These are phyloP conservation scores for Sonneratia alba DNA, from an alignment of 345 rosid genomes.

Conservation along the genomic window DNA sequence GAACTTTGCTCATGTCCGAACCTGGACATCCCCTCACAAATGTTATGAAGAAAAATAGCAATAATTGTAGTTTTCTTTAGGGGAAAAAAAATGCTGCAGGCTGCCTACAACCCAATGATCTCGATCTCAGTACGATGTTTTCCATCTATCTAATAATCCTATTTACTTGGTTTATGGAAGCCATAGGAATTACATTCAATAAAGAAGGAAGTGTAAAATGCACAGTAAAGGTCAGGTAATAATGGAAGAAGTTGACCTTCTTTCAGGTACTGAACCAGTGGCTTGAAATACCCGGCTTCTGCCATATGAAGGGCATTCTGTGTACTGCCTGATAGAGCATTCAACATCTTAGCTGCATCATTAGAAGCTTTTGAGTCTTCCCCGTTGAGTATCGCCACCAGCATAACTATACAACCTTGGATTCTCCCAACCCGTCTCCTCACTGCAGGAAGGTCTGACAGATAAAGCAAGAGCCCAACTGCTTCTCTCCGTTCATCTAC, in stretches of 20 bases:
- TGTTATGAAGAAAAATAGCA: not conserved
- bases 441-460: slow-evolving; percentile 40
- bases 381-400: slow-evolving; percentile 42
- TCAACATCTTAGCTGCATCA: slow-evolving; percentile 45
- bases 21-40: slow-evolving; percentile 23
- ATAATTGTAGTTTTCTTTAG: no score
- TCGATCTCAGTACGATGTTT: no score
- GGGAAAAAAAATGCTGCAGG: no score
- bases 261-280: slow-evolving; percentile 43
- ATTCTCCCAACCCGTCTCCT: slow-evolving; percentile 49
- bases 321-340: slow-evolving; percentile 46
- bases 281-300: slow-evolving; percentile 69
- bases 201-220: not conserved
- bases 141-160: no score
- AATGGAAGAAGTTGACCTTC: slow-evolving; percentile 29
- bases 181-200: no score
- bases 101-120: no score
- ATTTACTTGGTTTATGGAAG: no score
- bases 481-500: slow-evolving; percentile 51
- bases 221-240: not conserved
- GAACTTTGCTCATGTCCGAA: slow-evolving; percentile 67
- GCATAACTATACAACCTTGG: slow-evolving; percentile 63
- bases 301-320: slow-evolving; percentile 77
- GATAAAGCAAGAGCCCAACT: slow-evolving; percentile 44
- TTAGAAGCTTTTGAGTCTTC: slow-evolving; percentile 41